Evolutionary conservation across 2,329 filamentous ascomycete genomes (phyloP), one percentile per base, ranked within the genome.

Genomic region (Thielaviopsis musarum): DNA sequence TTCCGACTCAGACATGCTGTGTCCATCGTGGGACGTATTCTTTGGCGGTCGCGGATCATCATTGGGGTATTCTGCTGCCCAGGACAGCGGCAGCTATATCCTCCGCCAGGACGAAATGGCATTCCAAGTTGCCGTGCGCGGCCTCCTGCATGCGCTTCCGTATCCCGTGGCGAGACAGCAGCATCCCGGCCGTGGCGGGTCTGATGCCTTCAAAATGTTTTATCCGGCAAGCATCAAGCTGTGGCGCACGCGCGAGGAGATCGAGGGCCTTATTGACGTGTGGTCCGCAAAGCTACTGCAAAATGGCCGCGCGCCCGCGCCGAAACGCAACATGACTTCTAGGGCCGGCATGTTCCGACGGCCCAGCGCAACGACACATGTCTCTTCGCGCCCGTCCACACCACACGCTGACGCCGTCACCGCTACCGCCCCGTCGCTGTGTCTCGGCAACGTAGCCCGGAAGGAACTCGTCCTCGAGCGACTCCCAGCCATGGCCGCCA

Each of bases 91-190:
- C 21, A 81, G 83, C 58, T 91, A 96, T 62, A 77, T 84, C 15
- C 73, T 97, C 10, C 84, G 91, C 6, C 91, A 97, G 70, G 90
- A 96, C 63, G 93, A 98, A 67, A 91, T 98, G 68, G 84, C 87
- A 24, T 97, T 96, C 64, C 88, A 98, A 64, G 84, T 91, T 19
- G 90, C 90, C 4, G 88, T 95, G 0, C 82, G 91, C 13, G 93
- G 93, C 0, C 72, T 97, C 56, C 72, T 96, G 0, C 95, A 95
- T 68, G 84, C 83, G 10, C 77, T 98, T 1, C 93, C 93, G 1
- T 81, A 81, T 65, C 91, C 91, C 0, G 93, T 98, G 10, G 91
- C 88, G 68, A 79, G 83, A n/a, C 61, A 62, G 30, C 57, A 62
- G 19, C 55, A 59, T 21, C 58, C 58, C 21, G 52, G 61, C 1